These are phyloP conservation scores for Mortierella antarctica DNA, from an alignment of 192 early-diverging fungal genomes.

Conservation along the genomic window DNA sequence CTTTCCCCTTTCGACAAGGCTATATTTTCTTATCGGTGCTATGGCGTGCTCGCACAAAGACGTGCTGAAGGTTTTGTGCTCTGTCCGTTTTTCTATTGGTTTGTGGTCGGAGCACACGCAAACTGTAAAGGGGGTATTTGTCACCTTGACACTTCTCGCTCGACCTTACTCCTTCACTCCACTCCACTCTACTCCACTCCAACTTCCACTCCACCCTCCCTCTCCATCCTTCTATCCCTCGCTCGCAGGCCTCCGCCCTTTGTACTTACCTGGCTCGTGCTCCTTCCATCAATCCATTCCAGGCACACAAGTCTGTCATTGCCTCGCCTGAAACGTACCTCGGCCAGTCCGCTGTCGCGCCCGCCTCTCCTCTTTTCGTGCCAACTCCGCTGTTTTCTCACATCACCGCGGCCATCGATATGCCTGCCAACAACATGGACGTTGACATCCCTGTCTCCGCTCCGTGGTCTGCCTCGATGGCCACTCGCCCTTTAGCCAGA, in stretches of 20 bases:
- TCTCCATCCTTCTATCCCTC: not conserved
- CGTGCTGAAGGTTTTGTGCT: too few species aligned
- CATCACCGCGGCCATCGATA: not conserved
- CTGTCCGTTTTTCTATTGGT: too few species aligned
- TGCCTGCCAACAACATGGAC: slow-evolving; percentile 27
- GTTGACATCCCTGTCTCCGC: not conserved
- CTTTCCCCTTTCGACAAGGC: too few species aligned
- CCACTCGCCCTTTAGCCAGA: not conserved
- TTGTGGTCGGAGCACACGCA: too few species aligned
- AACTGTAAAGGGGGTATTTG: too few species aligned
- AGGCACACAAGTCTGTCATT: too few species aligned
- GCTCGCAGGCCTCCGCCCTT: not conserved
- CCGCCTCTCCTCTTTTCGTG: too few species aligned
- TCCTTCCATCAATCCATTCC: not conserved
- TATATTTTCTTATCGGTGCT: too few species aligned
- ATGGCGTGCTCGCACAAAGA: too few species aligned
- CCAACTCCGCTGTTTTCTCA: not conserved
- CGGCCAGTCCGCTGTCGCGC: too few species aligned
- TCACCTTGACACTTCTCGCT: not conserved
- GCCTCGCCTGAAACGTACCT: too few species aligned
- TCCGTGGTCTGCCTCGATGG: not conserved
- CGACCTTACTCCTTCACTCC: not conserved
- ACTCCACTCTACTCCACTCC: not conserved
- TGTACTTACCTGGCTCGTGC: not conserved
- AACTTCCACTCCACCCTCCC: not conserved